Evolutionary conservation across 176 grass and related monocot species (phyloP).

Genomic region (Lolium multiflorum): DNA sequence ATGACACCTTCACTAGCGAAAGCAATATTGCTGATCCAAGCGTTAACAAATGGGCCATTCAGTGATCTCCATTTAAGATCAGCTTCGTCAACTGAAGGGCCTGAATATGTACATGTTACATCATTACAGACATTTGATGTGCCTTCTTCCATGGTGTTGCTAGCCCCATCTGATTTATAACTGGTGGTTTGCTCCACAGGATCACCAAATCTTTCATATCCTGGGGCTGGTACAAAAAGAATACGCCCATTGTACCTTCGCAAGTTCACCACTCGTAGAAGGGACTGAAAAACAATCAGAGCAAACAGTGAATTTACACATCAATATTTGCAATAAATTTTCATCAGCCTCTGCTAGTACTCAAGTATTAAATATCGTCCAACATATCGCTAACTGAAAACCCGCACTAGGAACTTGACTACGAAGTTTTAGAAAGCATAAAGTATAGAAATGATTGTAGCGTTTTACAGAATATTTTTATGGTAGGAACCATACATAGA

Average conservation of each 20-base stretch:
- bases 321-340: conserved; percentile 9
- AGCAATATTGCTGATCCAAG: conserved; percentile 85
- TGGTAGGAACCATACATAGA: conserved; percentile 70
- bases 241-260: conserved; percentile 70
- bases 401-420: not conserved
- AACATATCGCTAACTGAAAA: not conserved
- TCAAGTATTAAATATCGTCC: not conserved
- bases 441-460: not conserved
- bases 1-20: conserved; percentile 77
- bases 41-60: conserved; percentile 82
- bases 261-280: conserved; percentile 71
- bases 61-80: conserved; percentile 81
- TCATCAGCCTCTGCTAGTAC: not conserved
- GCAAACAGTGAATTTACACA: conserved; percentile 28
- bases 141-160: conserved; percentile 31
- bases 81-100: conserved; percentile 49
- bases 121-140: conserved; percentile 31
- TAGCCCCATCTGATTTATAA: conserved; percentile 26
- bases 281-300: conserved; percentile 63
- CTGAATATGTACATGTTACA: conserved; percentile 53
- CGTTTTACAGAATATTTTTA: not conserved
- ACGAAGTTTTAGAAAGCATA: conserved; percentile 7
- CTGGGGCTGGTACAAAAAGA: conserved; percentile 78
- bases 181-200: conserved; percentile 50
- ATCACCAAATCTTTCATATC: conserved; percentile 78